These are phyloP conservation scores for Gymnopilus dilepis DNA, from an alignment of 768 basidiomycete species.

Conservation along the genomic window DNA sequence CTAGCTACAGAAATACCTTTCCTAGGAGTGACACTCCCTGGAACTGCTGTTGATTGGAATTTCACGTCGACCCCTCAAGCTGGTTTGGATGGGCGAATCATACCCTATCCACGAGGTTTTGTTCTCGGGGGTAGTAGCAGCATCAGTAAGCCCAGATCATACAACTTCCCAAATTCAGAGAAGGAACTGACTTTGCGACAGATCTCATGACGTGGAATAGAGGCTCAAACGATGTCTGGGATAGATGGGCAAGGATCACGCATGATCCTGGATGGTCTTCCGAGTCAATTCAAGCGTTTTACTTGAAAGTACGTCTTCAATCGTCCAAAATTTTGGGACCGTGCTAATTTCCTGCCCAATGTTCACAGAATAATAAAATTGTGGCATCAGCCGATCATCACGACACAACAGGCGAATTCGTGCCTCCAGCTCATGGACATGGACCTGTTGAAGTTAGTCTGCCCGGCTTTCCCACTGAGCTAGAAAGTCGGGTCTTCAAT, in stretches of 20 bases:
- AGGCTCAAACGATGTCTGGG: slow-evolving; percentile 48
- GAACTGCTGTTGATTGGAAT: slow-evolving; percentile 23
- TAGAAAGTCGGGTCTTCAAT: slow-evolving; percentile 29
- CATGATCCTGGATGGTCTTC: slow-evolving; percentile 53
- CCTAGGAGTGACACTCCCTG: slow-evolving; percentile 8
- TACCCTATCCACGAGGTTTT: slow-evolving; percentile 27
- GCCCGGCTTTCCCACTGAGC: slow-evolving; percentile 23
- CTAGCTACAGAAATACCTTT: slow-evolving; percentile 10
- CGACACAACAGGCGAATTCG: slow-evolving; percentile 34
- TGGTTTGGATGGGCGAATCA: slow-evolving; percentile 26
- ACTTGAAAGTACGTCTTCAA: slow-evolving; percentile 24
- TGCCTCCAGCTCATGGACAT: slow-evolving; percentile 31
- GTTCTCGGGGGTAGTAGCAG: slow-evolving; percentile 36
- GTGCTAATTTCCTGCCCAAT: too few species aligned
- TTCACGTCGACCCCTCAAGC: slow-evolving; percentile 32
- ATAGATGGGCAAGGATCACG: slow-evolving; percentile 51
- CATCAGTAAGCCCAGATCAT: not conserved
- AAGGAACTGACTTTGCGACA: slow-evolving; percentile 1
- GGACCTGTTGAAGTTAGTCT: slow-evolving; percentile 31
- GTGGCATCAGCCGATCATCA: slow-evolving; percentile 33
- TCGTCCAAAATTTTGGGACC: not conserved
- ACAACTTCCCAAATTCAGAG: not conserved
- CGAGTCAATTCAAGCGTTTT: slow-evolving; percentile 27
- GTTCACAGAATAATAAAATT: slow-evolving; percentile 37
- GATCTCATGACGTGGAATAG: slow-evolving; percentile 33